Evolutionary conservation across 2,329 filamentous ascomycete species (phyloP).

Genomic region (Plectosphaerella sp.): DNA sequence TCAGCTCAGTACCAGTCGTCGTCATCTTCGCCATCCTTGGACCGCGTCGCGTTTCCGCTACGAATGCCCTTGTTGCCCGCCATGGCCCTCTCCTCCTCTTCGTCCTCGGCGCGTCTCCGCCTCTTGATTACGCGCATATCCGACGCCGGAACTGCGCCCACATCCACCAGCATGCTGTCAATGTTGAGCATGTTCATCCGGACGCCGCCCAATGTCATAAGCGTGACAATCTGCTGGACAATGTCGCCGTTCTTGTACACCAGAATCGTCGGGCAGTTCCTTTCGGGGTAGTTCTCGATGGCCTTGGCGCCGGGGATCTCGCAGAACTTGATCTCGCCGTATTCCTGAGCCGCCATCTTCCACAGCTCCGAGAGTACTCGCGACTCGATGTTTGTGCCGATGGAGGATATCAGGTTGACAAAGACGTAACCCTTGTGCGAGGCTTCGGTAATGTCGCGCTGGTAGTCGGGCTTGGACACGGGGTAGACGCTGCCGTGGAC

Average conservation of each 20-base stretch:
- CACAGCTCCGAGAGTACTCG: constrained; percentile 80
- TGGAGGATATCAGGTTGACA: constrained; percentile 76
- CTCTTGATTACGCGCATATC: constrained; percentile 73
- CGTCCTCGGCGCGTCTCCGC: constrained; percentile 55
- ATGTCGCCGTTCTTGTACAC: constrained; percentile 93
- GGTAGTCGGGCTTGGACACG: constrained; percentile 90
- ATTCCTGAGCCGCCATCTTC: constrained; percentile 77
- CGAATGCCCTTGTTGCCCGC: constrained; percentile 41
- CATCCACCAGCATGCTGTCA: constrained; percentile 74
- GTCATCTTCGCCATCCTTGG: constrained; percentile 41
- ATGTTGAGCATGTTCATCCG: constrained; percentile 69
- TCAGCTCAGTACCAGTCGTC: constrained; percentile 56
- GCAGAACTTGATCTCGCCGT: constrained; percentile 95
- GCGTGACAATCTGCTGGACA: constrained; percentile 83
- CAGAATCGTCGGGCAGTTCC: constrained; percentile 89
- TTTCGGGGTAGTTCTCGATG: constrained; percentile 93
- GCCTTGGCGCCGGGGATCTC: constrained; percentile 90
- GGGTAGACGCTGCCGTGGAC: constrained; percentile 90
- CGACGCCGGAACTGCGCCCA: constrained; percentile 73
- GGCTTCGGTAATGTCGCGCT: constrained; percentile 85
- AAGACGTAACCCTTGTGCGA: constrained; percentile 66
- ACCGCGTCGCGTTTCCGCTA: constrained; percentile 42
- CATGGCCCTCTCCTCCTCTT: constrained; percentile 51
- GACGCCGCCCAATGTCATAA: constrained; percentile 72
- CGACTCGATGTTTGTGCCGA: constrained; percentile 80